Evolutionary conservation across 352 stramenopile genomes (phyloP).

Genomic region (Globisporangium apiculatum): DNA sequence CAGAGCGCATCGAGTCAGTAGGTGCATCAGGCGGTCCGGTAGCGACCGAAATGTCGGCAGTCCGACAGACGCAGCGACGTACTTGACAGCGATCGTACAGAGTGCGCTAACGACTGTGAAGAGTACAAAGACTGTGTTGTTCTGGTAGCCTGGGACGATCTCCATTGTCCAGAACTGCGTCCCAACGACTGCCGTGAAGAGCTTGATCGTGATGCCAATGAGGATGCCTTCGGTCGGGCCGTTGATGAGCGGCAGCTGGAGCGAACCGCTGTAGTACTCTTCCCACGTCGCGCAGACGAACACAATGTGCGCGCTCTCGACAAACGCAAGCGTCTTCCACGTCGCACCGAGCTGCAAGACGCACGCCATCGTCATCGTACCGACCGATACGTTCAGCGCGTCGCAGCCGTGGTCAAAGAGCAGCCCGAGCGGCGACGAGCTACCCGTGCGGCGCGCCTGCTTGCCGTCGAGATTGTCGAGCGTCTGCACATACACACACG

Average conservation of each 20-base stretch:
- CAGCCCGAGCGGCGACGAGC: slow-evolving; percentile 71
- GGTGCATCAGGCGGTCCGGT: too few relatives aligned
- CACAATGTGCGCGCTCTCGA: slow-evolving; percentile 66
- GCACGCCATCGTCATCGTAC: slow-evolving; percentile 75
- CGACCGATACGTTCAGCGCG: slow-evolving; percentile 76
- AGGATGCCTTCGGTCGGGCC: slow-evolving; percentile 95
- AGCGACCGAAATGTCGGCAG: too few relatives aligned
- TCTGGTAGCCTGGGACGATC: slow-evolving; percentile 51
- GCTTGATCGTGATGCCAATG: slow-evolving; percentile 68
- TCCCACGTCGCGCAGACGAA: slow-evolving; percentile 89
- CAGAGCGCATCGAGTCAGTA: too few relatives aligned
- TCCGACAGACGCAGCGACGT: slow-evolving; percentile 14
- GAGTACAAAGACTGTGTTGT: slow-evolving; percentile 80
- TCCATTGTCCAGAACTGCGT: slow-evolving; percentile 69
- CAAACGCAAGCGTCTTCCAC: slow-evolving; percentile 73
- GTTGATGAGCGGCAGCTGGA: slow-evolving; percentile 95
- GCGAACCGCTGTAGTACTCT: slow-evolving; percentile 92
- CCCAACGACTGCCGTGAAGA: slow-evolving; percentile 58
- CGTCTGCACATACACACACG: slow-evolving; percentile 22
- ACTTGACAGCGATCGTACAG: slow-evolving; percentile 74
- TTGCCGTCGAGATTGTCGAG: slow-evolving; percentile 85
- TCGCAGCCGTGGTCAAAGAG: slow-evolving; percentile 85
- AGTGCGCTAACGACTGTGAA: slow-evolving; percentile 47
- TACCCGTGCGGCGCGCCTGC: slow-evolving; percentile 69
- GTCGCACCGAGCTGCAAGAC: slow-evolving; percentile 68